Evolutionary conservation across 805 yeast genomes (phyloP).

Genomic region (Candida patagonica): DNA sequence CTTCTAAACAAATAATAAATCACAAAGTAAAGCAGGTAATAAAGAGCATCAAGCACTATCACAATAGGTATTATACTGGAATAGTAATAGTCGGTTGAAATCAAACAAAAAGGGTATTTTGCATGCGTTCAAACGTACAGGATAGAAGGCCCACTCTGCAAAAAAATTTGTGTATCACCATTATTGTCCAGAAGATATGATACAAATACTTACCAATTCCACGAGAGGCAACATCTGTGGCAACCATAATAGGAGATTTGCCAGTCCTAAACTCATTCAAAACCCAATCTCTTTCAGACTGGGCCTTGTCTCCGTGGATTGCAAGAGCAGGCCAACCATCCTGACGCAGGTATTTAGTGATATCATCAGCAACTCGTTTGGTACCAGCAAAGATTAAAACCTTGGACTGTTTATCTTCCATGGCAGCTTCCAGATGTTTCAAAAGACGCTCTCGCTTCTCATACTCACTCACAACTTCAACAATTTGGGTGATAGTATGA

Average conservation of each 20-base stretch:
- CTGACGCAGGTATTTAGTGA: constrained; percentile 80
- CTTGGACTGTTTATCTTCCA: constrained; percentile 59
- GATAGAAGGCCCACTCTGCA: constrained; percentile 1
- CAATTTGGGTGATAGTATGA: constrained; percentile 87
- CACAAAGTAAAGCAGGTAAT: background rate
- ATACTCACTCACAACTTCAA: constrained; percentile 83
- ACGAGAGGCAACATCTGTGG: constrained; percentile 99
- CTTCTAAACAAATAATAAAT: constrained; percentile 3
- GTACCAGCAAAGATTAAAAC: constrained; percentile 89
- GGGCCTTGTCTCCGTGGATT: constrained; percentile 97
- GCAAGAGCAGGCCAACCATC: constrained; percentile 99
- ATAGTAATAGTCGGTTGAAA: background rate
- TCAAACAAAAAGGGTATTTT: background rate
- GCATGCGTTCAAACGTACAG: background rate
- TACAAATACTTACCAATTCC: constrained; percentile 85
- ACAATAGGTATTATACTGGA: background rate
- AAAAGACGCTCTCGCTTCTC: constrained; percentile 89
- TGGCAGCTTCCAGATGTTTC: constrained; percentile 75
- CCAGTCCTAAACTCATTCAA: constrained; percentile 86
- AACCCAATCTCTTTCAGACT: constrained; percentile 98
- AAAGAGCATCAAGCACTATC: background rate
- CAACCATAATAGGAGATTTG: constrained; percentile 94
- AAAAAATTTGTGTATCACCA: too few relatives aligned
- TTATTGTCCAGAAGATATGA: too few relatives aligned
- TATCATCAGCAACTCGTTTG: constrained; percentile 94